These are phyloP conservation scores for Saitozyma podzolica DNA, from an alignment of 768 basidiomycete species.

Conservation along the genomic window DNA sequence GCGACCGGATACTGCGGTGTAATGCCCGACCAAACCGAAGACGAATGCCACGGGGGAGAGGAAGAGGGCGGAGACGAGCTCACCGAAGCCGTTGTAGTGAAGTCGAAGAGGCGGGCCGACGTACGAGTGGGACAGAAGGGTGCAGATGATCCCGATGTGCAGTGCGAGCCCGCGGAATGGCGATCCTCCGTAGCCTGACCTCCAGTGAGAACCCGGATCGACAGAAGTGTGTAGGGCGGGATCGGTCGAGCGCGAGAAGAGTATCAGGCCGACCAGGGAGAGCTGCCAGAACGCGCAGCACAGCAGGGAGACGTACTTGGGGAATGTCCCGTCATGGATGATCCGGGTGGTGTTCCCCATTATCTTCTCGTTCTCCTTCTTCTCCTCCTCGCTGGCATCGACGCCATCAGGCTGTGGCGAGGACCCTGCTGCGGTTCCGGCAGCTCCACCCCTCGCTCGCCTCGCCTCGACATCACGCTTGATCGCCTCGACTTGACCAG, in stretches of 20 bases:
- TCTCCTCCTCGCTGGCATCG: conserved; percentile 1
- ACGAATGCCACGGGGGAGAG: conserved; percentile 23
- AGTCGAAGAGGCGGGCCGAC: conserved; percentile 32
- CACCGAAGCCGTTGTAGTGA: conserved; percentile 31
- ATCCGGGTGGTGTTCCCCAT: conserved; percentile 32
- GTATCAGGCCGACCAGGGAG: conserved; percentile 18
- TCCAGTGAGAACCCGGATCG: background rate
- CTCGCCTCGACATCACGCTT: conserved; percentile 15
- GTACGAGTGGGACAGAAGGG: conserved; percentile 28
- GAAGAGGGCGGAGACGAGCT: conserved; percentile 25
- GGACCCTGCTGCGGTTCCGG: background rate
- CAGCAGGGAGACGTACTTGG: conserved; percentile 24
- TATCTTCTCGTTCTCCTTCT: conserved; percentile 27
- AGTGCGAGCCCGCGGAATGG: conserved; percentile 30
- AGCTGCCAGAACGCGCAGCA: conserved; percentile 7
- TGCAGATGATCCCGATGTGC: conserved; percentile 24
- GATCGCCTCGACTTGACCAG: conserved; percentile 24
- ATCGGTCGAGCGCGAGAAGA: conserved; percentile 15
- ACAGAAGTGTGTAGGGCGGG: conserved; percentile 9
- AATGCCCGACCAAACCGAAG: conserved; percentile 32
- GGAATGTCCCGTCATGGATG: conserved; percentile 37
- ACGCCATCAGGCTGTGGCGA: background rate
- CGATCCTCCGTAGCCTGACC: background rate
- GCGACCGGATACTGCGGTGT: conserved; percentile 24
- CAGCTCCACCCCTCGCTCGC: background rate